Base-by-base conservation (phyloP, 2,329 filamentous ascomycete species). In the Aspergillus calidoustus region DNA sequence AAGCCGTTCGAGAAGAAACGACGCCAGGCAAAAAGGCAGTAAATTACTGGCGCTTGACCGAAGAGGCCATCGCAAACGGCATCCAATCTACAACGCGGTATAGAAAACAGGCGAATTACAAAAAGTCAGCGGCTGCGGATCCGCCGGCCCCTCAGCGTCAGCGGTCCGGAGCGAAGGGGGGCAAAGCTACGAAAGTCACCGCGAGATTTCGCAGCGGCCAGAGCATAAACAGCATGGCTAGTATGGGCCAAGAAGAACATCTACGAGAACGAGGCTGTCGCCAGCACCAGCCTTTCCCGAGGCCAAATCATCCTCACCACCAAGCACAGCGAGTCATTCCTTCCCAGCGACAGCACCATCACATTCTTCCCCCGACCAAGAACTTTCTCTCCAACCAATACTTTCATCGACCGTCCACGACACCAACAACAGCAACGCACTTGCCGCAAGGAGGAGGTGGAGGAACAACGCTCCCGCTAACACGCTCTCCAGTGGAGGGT, bases 1-100 rank as follows among this genome's bases (percentile, higher is more conserved):
- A 77, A 83, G 84, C 85, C 9, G 85, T 88, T 72, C 81, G 83
- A 66, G 85, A 86, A 74, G 80, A 79, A 60, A 66, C 75, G 25
- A 71, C 66, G 19, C 67, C 76, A 7, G 77, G 81, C 52, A 80
- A 84, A 22, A 85, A 87, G 59, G 72, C 81, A 8, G 88, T 90
- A 71, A 93, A 90, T 72, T 86, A 90, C 75, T 98, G 94, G 94
- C 85, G 88, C 48, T 81, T 98, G 28, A 88, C 89, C 41, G 80
- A 87, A 1, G 87, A 89, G 75, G 91, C 92, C 0, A 79, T 92
- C 34, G 77, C 78, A 22, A 79, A 89, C 25, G 91, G 65, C 28
- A 91, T 97, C 54, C 87, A 93, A 76, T 94, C 92, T 61, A 98
- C 94, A 0, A 97, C 94, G 1, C 82, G 89, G 66, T 93, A 91